Conservation (phyloP, 805 yeast species). For the Kuraishia capsulata region DNA sequence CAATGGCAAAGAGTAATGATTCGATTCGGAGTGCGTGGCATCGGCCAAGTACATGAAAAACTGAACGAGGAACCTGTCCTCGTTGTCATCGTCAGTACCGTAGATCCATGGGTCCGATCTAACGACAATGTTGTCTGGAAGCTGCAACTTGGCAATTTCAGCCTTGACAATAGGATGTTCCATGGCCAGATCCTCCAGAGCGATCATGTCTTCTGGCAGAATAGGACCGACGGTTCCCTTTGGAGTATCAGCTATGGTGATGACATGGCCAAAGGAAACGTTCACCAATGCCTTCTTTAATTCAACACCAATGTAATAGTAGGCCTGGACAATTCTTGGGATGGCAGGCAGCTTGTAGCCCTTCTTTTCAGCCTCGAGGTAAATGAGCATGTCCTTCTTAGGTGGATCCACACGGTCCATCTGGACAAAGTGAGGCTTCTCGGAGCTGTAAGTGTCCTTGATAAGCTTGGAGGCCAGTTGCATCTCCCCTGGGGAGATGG, state of each 20-base stretch:
- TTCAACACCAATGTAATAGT: constrained; percentile 46
- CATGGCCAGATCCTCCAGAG: constrained; percentile 40
- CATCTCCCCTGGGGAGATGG: constrained; percentile 50
- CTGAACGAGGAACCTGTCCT: constrained; percentile 55
- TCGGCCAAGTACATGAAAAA: constrained; percentile 67
- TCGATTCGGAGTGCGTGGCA: constrained; percentile 59
- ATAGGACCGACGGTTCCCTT: constrained; percentile 65
- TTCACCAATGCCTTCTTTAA: constrained; percentile 70
- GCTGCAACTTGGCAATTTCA: constrained; percentile 57
- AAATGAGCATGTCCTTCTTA: constrained; percentile 59
- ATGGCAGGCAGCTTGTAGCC: constrained; percentile 46
- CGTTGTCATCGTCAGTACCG: constrained; percentile 63
- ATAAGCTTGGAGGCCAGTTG: constrained; percentile 48
- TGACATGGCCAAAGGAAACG: constrained; percentile 50
- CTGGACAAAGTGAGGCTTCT: constrained; percentile 54
- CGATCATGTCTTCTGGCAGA: constrained; percentile 53
- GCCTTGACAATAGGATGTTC: constrained; percentile 50
- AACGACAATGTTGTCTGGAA: constrained; percentile 45
- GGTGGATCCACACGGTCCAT: constrained; percentile 73
- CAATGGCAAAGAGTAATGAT: constrained; percentile 68
- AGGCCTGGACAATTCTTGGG: constrained; percentile 59
- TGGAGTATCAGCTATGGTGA: constrained; percentile 46
- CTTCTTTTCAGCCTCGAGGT: constrained; percentile 56
- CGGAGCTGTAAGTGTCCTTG: constrained; percentile 48
- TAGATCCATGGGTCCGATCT: constrained; percentile 81